phyloP scores from a whole-genome alignment of 2,329 filamentous ascomycete genomes.

The Penicillium olsonii region DNA sequence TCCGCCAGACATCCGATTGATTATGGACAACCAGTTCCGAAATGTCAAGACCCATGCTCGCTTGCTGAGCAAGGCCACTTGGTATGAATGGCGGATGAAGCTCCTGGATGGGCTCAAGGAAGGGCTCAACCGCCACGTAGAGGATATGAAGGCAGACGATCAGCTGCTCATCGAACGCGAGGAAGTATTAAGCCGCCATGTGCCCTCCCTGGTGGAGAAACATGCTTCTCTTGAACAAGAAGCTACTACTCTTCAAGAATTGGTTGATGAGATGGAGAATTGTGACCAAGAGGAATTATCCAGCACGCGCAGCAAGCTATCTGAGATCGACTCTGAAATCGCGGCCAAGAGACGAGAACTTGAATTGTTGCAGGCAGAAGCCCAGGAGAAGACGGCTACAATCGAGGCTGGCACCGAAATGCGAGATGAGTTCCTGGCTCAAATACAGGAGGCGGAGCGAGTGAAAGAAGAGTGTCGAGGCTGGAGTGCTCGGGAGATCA shows the following conservation, averaged over 20 bases:
- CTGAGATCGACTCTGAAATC: constrained; percentile 66
- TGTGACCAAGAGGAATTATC: constrained; percentile 80
- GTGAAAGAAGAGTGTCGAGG: constrained; percentile 85
- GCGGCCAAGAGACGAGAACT: constrained; percentile 69
- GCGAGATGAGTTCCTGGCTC: constrained; percentile 69
- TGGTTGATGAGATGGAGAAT: constrained; percentile 60
- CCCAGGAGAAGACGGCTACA: constrained; percentile 65
- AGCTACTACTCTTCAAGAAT: constrained; percentile 66
- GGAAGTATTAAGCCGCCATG: constrained; percentile 63
- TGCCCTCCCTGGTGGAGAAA: constrained; percentile 66
- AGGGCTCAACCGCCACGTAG: constrained; percentile 72
- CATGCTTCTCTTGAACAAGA: constrained; percentile 65
- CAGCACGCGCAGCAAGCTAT: constrained; percentile 68
- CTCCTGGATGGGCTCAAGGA: constrained; percentile 79
- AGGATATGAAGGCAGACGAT: constrained; percentile 76
- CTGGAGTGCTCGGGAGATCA: constrained; percentile 82
- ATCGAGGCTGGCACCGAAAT: constrained; percentile 65
- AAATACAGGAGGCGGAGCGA: constrained; percentile 80
- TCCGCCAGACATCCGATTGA: constrained; percentile 73
- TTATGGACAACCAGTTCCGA: constrained; percentile 97
- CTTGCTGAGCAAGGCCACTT: constrained; percentile 88
- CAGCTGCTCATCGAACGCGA: constrained; percentile 67
- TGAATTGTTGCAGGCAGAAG: constrained; percentile 64
- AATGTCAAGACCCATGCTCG: constrained; percentile 94
- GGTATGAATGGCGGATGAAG: constrained; percentile 97